phyloP scores from a whole-genome alignment of 1,139 yeast genomes.

The Candida neerlandica region DNA sequence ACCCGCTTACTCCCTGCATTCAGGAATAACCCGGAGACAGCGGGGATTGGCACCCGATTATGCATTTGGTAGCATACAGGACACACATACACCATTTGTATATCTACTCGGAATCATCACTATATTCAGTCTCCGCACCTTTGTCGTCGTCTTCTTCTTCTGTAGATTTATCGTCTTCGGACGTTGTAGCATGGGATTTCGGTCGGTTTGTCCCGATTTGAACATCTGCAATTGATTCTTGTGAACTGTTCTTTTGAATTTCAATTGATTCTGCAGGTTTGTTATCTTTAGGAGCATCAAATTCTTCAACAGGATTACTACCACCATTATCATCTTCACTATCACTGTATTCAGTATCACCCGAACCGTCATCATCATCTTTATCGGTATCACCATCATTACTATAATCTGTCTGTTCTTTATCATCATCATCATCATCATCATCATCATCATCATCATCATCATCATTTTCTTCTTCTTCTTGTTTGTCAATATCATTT shows the following conservation, averaged over 20 bases:
- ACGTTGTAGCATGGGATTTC: neutral
- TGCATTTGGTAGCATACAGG: too few species aligned
- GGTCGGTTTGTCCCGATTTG: neutral
- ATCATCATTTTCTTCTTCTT: conserved; percentile 7
- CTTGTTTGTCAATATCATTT: conserved; percentile 2
- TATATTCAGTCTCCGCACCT: conserved; percentile 2
- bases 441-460: conserved; percentile 1
- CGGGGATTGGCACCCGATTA: too few species aligned
- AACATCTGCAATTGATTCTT: neutral
- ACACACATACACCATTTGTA: too few species aligned
- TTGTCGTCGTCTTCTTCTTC: neutral
- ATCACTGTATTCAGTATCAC: neutral
- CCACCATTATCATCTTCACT: neutral
- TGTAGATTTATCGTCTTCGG: neutral
- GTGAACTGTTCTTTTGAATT: neutral
- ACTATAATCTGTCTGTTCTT: conserved; percentile 18
- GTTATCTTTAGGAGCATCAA: neutral
- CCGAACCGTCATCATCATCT: neutral
- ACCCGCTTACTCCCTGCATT: too few species aligned
- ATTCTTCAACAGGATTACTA: neutral
- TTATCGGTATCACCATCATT: conserved; percentile 10
- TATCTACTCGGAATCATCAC: neutral
- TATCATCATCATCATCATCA: neutral
- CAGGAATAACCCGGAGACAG: too few species aligned
- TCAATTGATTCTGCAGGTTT: neutral